Percentiles rank a stretch among this genome's conserved stretches.
These are phyloP conservation scores for Trichoderma arundinaceum DNA, from an alignment of 2,329 filamentous ascomycete genomes.

Conservation along the genomic window DNA sequence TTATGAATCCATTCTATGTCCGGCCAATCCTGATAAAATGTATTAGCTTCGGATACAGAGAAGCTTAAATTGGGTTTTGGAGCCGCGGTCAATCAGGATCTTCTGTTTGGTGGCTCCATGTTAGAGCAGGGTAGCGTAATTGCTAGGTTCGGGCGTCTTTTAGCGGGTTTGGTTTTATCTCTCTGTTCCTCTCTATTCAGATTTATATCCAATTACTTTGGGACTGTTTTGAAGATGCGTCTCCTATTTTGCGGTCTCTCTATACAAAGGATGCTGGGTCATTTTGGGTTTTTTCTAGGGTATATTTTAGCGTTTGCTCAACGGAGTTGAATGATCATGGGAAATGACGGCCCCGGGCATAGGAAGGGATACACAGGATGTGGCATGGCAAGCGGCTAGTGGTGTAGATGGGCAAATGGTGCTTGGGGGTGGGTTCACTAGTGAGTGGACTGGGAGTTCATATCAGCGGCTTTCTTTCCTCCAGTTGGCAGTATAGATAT, in stretches of 20 bases:
- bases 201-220: background rate
- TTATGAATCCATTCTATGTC: background rate
- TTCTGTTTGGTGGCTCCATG: background rate
- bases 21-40: conserved; percentile 1
- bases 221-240: background rate
- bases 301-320: conserved; percentile 14
- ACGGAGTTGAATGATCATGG: conserved; percentile 10
- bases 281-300: background rate
- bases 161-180: too few relatives aligned
- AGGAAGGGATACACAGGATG: background rate
- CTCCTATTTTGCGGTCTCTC: background rate
- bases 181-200: too few relatives aligned
- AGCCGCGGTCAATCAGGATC: background rate
- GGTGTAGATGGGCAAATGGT: background rate
- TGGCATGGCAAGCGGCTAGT: background rate
- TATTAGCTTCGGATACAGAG: conserved; percentile 49
- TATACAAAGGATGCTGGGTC: background rate
- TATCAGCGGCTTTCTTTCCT: background rate
- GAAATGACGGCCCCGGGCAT: background rate
- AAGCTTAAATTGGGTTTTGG: conserved; percentile 41
- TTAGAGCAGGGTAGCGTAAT: background rate
- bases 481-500: background rate
- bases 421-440: background rate
- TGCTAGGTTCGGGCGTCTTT: background rate
- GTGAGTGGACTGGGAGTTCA: background rate